Conservation (phyloP, 164 flowering plant species). For the Sextonia rubra region DNA sequence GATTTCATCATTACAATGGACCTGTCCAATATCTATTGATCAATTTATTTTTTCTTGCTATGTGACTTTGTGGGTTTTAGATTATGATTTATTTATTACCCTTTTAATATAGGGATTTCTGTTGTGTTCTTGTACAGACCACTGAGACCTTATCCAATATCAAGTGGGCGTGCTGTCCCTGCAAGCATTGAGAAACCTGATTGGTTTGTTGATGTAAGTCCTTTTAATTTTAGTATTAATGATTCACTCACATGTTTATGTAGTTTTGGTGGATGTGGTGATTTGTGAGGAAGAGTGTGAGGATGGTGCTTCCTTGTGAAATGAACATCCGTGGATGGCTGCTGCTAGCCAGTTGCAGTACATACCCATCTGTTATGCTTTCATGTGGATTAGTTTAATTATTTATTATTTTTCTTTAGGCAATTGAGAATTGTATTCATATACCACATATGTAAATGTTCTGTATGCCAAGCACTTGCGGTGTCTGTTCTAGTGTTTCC, state of each 20-base stretch:
- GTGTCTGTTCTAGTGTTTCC: background rate
- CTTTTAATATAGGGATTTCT: background rate
- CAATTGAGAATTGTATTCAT: too few relatives aligned
- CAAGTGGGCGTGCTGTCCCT: slow-evolving; percentile 63
- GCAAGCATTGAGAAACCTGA: slow-evolving; percentile 76
- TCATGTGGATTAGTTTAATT: background rate
- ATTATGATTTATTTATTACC: background rate
- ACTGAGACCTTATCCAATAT: slow-evolving; percentile 80
- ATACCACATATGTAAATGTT: background rate
- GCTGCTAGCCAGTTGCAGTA: background rate
- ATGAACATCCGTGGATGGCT: slow-evolving; percentile 1
- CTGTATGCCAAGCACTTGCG: background rate
- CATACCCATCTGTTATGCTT: background rate
- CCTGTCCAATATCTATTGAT: background rate
- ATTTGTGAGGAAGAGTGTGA: background rate
- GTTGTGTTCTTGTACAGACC: slow-evolving; percentile 32
- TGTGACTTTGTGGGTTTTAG: background rate
- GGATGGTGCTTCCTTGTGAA: background rate
- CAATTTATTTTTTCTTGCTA: background rate
- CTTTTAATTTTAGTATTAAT: background rate
- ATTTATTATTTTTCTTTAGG: too few relatives aligned
- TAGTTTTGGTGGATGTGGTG: background rate
- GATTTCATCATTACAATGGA: background rate
- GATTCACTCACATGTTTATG: slow-evolving; percentile 2
- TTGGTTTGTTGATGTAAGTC: slow-evolving; percentile 90